A percentile compares a stretch with the other conserved stretches of the same genome.
phyloP scores from a whole-genome alignment of 2,329 filamentous ascomycete species.

The Epichloe elymi region DNA sequence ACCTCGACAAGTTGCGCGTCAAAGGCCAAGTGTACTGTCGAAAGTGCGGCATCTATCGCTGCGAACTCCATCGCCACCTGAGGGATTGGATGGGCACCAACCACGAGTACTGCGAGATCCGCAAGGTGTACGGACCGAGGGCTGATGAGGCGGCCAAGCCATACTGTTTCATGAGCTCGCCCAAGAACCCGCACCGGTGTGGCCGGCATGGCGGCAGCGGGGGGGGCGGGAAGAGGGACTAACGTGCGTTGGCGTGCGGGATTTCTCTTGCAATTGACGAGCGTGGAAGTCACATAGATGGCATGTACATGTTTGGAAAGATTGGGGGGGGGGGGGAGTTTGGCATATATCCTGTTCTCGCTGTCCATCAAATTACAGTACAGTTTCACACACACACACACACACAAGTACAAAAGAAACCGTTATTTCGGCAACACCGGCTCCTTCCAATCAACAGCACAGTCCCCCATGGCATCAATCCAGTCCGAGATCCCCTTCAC shows the following conservation, averaged over 20 bases:
- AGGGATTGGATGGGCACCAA: slow-evolving; percentile 43
- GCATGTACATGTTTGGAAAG: too few relatives aligned
- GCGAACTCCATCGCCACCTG: slow-evolving; percentile 51
- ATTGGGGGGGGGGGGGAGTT: too few relatives aligned
- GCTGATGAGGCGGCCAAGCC: slow-evolving; percentile 33
- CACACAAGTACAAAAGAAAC: background rate
- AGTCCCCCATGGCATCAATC: slow-evolving; percentile 32
- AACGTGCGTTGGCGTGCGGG: background rate
- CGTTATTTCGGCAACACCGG: background rate
- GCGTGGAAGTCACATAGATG: too few relatives aligned
- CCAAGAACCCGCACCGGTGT: slow-evolving; percentile 43
- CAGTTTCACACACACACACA: too few relatives aligned
- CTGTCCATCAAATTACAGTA: too few relatives aligned
- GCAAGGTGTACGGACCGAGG: slow-evolving; percentile 39
- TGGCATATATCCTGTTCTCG: too few relatives aligned
- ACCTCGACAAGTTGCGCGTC: slow-evolving; percentile 35
- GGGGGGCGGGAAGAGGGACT: slow-evolving; percentile 6
- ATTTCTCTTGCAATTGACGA: too few relatives aligned
- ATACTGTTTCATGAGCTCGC: slow-evolving; percentile 47
- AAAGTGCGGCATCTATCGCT: slow-evolving; percentile 47
- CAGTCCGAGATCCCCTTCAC: slow-evolving; percentile 33
- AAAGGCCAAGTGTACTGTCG: slow-evolving; percentile 48
- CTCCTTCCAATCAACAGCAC: slow-evolving; percentile 27
- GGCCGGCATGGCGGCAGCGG: slow-evolving; percentile 35
- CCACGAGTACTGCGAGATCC: slow-evolving; percentile 48